Base-by-base conservation (phyloP, 2,329 filamentous ascomycete species). In the Pestalotiopsis sp. region DNA sequence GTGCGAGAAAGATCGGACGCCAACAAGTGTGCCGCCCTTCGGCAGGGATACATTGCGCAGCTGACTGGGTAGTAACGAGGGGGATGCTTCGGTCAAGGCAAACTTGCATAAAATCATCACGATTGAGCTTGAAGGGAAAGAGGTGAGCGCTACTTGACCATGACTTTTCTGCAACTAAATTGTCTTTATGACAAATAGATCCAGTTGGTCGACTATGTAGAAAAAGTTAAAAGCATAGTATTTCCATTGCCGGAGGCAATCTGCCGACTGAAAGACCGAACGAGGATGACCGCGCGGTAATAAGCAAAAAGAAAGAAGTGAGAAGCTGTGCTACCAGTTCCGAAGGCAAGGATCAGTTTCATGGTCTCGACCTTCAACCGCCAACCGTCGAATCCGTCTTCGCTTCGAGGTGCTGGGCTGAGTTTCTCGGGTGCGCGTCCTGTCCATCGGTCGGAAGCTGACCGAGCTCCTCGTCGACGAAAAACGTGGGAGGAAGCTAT, bases 21-120 rank as follows among this genome's bases (percentile, higher is more conserved):
- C 20, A 45, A 65, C n/a, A 52, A 49, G 38, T 20, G 39, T 49
- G 14, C 20, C 38, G 62, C 62, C 39, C 38, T 27, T 61, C 31
- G 57, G 62, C 38, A 65, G 62, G 62, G 62, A 65, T 65, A 12
- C 17, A 23, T 49, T 25, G 23, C 20, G 39, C 62, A 49, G 39
- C 39, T 65, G 62, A 59, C 57, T 36, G 49, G 38, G 62, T 23
- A 36, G 31, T 36, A 36, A 36, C 31, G 14, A 31, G 31, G 14
- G 12, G 23, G 39, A 27, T 38, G 39, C 38, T 27, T 61, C 17
- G 31, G 25, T 49, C n/a, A n/a, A 49, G 45, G 17, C 31, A 6
- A 36, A 36, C 31, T 36, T 52, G 45, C 45, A 52, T 23, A 52
- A 36, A 36, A 36, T 36, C 31, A n/a, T 23, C 45, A 52, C 45